These are phyloP conservation scores for Stephanodiscus triporus DNA, from an alignment of 108 stramenopile genomes.

Conservation along the genomic window DNA sequence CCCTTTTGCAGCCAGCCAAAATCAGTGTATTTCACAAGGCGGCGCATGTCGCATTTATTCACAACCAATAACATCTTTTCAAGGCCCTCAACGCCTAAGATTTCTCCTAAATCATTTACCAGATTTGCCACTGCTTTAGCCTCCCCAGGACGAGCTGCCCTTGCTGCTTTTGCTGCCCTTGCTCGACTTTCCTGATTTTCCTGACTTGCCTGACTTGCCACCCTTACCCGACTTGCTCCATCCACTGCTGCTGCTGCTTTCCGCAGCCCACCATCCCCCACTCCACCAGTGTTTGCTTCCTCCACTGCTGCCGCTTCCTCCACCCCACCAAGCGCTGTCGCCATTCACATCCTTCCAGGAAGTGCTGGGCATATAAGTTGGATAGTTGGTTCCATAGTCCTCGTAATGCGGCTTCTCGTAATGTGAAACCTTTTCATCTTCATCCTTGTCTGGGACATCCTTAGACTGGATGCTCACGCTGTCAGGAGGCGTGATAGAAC, in stretches of 20 bases:
- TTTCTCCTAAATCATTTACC: constrained; percentile 2
- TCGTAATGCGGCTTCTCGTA: no score
- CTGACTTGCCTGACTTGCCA: background rate
- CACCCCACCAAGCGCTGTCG: background rate
- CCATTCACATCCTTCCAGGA: background rate
- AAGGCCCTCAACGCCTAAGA: background rate
- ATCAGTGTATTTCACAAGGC: background rate
- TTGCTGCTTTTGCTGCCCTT: constrained; percentile 6
- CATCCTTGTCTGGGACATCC: background rate
- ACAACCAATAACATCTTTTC: background rate
- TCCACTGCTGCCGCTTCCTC: background rate
- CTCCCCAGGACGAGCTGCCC: background rate
- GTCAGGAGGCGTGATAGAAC: background rate
- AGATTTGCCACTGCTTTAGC: background rate
- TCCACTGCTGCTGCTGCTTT: background rate
- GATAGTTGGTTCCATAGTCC: background rate
- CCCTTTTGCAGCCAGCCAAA: background rate
- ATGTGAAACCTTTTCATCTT: no score
- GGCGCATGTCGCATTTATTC: background rate
- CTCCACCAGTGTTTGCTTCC: background rate
- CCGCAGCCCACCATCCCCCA: background rate
- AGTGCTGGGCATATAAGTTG: background rate
- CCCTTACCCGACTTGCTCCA: constrained; percentile 4
- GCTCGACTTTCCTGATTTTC: background rate
- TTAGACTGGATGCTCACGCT: background rate